Base-by-base conservation (phyloP, 768 basidiomycete species). In the Pluteus cervinus region DNA sequence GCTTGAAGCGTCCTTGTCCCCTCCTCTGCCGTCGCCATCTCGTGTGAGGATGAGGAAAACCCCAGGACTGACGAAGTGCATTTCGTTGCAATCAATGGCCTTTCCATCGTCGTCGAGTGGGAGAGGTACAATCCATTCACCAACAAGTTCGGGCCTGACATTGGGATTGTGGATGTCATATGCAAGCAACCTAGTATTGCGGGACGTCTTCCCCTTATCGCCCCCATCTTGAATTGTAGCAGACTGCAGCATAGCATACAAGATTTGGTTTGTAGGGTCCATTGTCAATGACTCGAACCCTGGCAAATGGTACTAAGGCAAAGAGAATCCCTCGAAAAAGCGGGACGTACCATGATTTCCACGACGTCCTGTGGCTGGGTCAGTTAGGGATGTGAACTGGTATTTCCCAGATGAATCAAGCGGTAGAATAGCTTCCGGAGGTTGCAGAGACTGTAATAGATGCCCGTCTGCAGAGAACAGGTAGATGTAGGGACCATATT, bases 401-500 rank as follows among this genome's bases (percentile, higher is more conserved):
- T 77, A 49, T 11, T 54, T 51, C 2, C 76, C 76, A 7, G 50
- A 37, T 5, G 56, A 53, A 29, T 65, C 58, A 1, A 56, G 42
- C 0, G 82, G 81, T 1, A 80, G 57, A 18, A 78, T 60, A 1
- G 81, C 79, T 3, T 60, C 48, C 0, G 77, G 77, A 0, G 79
- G 78, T 48, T 74, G 64, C 29, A 83, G 79, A 2, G 73, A 71
- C 44, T 72, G 65, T 15, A 80, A 52, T 5, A 82, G 57, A 2
- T 64, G 47, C 1, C 79, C 78, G 17, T 55, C 51, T 1, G 63
- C 48, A 0, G 65, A 55, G 53, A 73, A 73, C 11, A 62, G 66
- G 54, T 81, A 79, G 44, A 82, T 75, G 47, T 77, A 76, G 3
- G 77, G 76, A 1, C 79, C 81, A 45, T 82, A 83, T 57, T 83